Percentiles rank a stretch among this genome's conserved stretches.
Evolutionary conservation across 2,329 filamentous ascomycete genomes (phyloP).

Genomic region (Neopestalotiopsis sp.): DNA sequence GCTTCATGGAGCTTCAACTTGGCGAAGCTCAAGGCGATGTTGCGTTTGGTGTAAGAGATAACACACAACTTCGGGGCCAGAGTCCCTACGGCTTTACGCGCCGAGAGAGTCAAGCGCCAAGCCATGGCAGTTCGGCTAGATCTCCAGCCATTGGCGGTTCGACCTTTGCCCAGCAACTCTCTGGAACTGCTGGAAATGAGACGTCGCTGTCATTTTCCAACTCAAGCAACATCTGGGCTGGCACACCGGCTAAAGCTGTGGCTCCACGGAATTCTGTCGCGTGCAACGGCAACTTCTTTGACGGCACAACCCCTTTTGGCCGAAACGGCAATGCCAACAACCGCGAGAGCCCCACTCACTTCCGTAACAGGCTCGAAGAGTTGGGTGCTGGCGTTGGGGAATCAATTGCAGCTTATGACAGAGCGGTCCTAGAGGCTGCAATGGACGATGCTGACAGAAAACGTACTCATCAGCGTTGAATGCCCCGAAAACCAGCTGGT

Average conservation of each 20-base stretch:
- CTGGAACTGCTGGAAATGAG: neutral
- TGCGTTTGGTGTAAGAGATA: neutral
- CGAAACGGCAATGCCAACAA: constrained; percentile 31
- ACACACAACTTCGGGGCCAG: neutral
- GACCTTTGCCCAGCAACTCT: constrained; percentile 6
- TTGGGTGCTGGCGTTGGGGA: constrained; percentile 26
- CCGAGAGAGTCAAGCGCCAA: neutral
- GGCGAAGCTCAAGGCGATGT: neutral
- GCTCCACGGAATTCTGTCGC: constrained; percentile 27
- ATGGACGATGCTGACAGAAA: constrained; percentile 29
- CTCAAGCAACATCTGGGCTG: constrained; percentile 50
- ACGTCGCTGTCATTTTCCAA: constrained; percentile 14
- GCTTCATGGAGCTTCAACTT: neutral
- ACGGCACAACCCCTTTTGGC: constrained; percentile 33
- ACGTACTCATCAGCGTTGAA: constrained; percentile 10
- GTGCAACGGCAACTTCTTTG: constrained; percentile 35
- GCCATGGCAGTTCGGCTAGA: neutral
- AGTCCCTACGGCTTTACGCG: neutral
- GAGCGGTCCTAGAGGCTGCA: constrained; percentile 30
- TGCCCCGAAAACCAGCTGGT: neutral
- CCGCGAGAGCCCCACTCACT: constrained; percentile 31
- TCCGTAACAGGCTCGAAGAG: constrained; percentile 34
- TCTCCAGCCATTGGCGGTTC: neutral
- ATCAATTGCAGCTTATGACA: constrained; percentile 31
- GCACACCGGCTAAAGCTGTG: constrained; percentile 42